Base-by-base conservation (phyloP, 352 stramenopile genomes). In the Phytophthora cryptogea region DNA sequence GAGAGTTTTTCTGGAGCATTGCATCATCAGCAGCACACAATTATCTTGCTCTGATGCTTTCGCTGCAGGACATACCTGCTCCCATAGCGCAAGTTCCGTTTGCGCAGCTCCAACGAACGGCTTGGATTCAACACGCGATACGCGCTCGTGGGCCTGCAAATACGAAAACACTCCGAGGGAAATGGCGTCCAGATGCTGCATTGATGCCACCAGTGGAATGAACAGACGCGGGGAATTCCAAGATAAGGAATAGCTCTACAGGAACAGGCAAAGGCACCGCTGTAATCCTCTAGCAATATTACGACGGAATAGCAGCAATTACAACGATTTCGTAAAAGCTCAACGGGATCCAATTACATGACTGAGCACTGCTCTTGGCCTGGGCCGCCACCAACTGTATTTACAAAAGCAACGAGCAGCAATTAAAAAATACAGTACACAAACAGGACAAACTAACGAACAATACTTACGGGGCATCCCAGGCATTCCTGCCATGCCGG, bases 401-500 rank as follows among this genome's bases (percentile, higher is more conserved):
- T 23, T 1, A 27, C 27, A 55, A 53, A 51, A 40, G 59, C 7
- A 48, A 47, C 10, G 17, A 58, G 28, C 45, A 40, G 23, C 3
- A 43, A 30, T 61, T 30, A 50, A 14, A 51, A 61, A 33, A 27
- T n/a, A 26, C 54, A 3, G 7, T 28, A 16, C 27, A 16, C 39
- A n/a, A n/a, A n/a, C n/a, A 28, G 4, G 6, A 53, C 17, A 16
- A 13, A 59, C 0, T 46, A 41, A 39, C 9, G 58, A 39, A 26
- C 23, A 48, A 28, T 56, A 83, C 78, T 63, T 88, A 92, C 84
- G 62, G 44, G 82, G 70, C 67, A 89, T 88, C 54, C 83, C 80
- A 23, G 83, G 83, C 72, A 94, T 88, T 54, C 86, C 86, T 26
- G 83, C 80, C 86, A 94, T 93, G 42, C 81, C 83, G 14, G 86